Base-by-base conservation (phyloP, 257 asterid species). In the Nicotiana undulata region DNA sequence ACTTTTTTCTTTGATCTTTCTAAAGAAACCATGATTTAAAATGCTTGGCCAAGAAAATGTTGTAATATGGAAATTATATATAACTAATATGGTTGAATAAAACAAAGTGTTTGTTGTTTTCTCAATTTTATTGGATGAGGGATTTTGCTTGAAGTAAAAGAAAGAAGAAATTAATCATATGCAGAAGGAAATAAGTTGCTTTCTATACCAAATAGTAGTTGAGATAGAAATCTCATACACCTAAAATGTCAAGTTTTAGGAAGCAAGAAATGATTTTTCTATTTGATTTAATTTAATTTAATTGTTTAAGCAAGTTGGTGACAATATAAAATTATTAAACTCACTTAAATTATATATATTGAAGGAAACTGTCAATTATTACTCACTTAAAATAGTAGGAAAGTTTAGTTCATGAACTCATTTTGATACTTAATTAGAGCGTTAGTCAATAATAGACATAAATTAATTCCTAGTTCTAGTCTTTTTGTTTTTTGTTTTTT, bases 1-100 rank as follows among this genome's bases (percentile, higher is more conserved):
- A 86, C 85, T 78, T 87, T 92, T 85, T 91, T 93, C 89, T 90
- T 94, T 31, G 95, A 90, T 88, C 98, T 94, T 82, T 94, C 98
- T 65, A 83, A 81, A 44, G 95, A 82, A 34, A 92, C 97, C 97
- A 90, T 90, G 20, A 75, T 70, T 28, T 58, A 46, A 52, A 53
- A 44, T 63, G 51, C 26, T 10, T 3, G 31, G 0, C 18, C 81
- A 56, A 77, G 34, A 49, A 76, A 75, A 76, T 29, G 67, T 37
- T 29, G 67, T 26, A 7, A 5, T 22, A 61, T 20, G 22, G 52
- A 58, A 77, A 49, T 59, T 78, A 78, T 78, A 68, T 77, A 79
- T 51, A 51, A 56, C 70, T 63, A 56, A 1, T 9, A 34, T 15
- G 51, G 61, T 4, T 68, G 80, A 89, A 88, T 88, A 83, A 81